Evolutionary conservation across 306 rosid species (phyloP).

Genomic region (Morella rubra): DNA sequence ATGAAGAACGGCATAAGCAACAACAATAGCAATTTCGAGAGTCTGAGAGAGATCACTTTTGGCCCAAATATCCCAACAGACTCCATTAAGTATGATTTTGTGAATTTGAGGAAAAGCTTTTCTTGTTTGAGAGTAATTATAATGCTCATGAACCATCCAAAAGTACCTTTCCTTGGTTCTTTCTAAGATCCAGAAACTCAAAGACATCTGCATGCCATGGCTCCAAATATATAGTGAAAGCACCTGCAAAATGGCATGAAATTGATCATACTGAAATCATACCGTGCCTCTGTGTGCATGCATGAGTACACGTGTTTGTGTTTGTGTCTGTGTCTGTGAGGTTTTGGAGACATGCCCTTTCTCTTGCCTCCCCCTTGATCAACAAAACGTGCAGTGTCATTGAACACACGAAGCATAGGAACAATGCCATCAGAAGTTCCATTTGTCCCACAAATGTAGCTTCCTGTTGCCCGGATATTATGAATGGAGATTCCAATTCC

Average conservation of each 20-base stretch:
- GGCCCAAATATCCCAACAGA: neutral
- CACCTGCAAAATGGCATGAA: conserved; percentile 54
- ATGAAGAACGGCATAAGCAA: neutral
- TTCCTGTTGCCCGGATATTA: conserved; percentile 75
- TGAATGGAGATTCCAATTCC: conserved; percentile 92
- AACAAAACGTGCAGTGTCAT: conserved; percentile 94
- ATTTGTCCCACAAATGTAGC: conserved; percentile 95
- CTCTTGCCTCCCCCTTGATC: conserved; percentile 99
- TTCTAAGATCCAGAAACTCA: conserved; percentile 76
- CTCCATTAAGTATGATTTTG: neutral
- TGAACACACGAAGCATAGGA: conserved; percentile 84
- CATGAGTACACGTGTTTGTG: neutral
- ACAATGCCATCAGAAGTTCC: conserved; percentile 87
- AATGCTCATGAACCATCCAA: neutral
- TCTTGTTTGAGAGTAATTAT: neutral
- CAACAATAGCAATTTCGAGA: neutral
- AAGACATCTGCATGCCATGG: conserved; percentile 97
- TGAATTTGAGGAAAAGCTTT: neutral
- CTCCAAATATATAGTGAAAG: conserved; percentile 89
- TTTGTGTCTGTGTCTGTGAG: neutral
- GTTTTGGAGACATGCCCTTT: conserved; percentile 51
- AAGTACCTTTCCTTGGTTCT: conserved; percentile 88
- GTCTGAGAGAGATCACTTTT: neutral
- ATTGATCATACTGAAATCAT: neutral
- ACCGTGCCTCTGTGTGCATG: neutral